Conservation (phyloP, 176 grass and related monocot genomes). For the Triticum turgidum region DNA sequence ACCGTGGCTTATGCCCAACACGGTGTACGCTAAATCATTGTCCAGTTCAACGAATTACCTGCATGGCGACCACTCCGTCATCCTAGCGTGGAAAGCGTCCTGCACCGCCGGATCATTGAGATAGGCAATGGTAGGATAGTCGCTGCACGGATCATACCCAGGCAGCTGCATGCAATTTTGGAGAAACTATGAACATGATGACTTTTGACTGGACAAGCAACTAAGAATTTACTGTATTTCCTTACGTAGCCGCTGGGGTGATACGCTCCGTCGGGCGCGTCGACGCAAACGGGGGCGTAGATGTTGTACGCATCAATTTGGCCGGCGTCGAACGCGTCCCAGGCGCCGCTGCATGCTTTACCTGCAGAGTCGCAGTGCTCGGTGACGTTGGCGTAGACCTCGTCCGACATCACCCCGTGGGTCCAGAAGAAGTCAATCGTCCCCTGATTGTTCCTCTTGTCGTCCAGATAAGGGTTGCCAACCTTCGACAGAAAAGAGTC, state of each 20-base stretch:
- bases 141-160: constrained; percentile 37
- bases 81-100: constrained; percentile 39
- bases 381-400: constrained; percentile 25
- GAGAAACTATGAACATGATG: background rate
- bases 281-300: constrained; percentile 41
- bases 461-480: constrained; percentile 39
- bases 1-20: too few species aligned
- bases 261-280: background rate
- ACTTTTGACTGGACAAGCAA: background rate
- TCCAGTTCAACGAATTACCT: constrained; percentile 4
- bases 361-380: constrained; percentile 24
- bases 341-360: background rate
- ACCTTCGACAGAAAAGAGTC: constrained; percentile 13
- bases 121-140: constrained; percentile 17
- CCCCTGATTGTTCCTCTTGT: background rate
- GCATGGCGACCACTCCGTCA: constrained; percentile 32
- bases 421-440: constrained; percentile 17
- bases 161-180: constrained; percentile 12
- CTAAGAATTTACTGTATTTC: background rate
- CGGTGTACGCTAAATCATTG: too few species aligned
- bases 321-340: background rate
- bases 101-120: constrained; percentile 54
- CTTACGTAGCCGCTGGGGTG: constrained; percentile 38
- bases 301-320: constrained; percentile 29
- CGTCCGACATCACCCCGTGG: constrained; percentile 44